These are phyloP conservation scores for Fusarium fracticaudum DNA, from an alignment of 2,329 filamentous ascomycete genomes.

Conservation along the genomic window DNA sequence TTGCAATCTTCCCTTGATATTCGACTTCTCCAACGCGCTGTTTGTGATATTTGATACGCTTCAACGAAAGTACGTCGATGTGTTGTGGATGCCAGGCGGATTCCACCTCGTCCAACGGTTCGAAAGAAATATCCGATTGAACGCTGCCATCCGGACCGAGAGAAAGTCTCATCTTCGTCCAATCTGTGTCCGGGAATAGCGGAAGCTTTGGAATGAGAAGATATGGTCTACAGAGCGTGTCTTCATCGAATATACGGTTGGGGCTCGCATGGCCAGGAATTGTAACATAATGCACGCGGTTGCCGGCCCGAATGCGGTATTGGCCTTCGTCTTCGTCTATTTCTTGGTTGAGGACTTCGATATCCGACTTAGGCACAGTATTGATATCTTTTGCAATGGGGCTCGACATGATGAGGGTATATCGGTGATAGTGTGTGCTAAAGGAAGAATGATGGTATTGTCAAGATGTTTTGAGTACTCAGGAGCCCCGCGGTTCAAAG, in stretches of 20 bases:
- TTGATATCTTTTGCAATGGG: accelerated
- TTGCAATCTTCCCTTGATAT: accelerated
- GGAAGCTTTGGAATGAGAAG: background rate
- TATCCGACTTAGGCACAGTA: background rate
- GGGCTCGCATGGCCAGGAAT: background rate
- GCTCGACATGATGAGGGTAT: background rate
- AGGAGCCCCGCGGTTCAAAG: background rate
- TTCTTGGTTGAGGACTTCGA: background rate
- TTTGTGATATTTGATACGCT: background rate
- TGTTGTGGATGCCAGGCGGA: background rate
- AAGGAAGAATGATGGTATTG: background rate
- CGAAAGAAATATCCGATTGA: background rate
- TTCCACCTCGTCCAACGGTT: background rate
- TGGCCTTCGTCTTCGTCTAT: background rate
- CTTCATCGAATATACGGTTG: accelerated
- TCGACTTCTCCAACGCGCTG: background rate
- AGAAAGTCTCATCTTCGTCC: background rate
- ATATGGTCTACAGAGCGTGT: background rate
- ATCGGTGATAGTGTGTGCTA: background rate
- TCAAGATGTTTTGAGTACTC: background rate
- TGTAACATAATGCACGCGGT: background rate
- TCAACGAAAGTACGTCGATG: background rate
- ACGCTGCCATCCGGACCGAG: background rate
- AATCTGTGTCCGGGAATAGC: background rate
- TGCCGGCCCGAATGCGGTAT: background rate